These are phyloP conservation scores for Trichoderma hamatum DNA, from an alignment of 2,329 filamentous ascomycete genomes.

Conservation along the genomic window DNA sequence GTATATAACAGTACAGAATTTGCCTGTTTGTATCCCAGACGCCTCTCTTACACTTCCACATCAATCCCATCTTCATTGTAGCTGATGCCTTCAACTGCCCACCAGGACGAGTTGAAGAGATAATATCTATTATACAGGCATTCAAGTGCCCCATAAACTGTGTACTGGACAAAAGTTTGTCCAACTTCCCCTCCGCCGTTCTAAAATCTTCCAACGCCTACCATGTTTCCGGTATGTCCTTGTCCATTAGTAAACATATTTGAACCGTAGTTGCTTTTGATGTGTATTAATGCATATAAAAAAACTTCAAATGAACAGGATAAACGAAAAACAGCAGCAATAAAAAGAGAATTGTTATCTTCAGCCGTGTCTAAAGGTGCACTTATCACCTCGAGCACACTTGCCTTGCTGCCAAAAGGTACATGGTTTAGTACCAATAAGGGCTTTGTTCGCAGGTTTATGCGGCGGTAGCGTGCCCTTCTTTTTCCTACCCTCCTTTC, in stretches of 20 bases:
- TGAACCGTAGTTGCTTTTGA: background rate
- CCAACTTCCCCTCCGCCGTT: background rate
- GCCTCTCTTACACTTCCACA: background rate
- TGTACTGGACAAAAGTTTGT: background rate
- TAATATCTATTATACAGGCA: constrained; percentile 27
- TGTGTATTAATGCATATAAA: background rate
- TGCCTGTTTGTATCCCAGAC: background rate
- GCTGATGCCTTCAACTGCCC: background rate
- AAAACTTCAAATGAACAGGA: background rate
- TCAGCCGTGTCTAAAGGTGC: constrained; percentile 71
- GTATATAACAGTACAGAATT: background rate
- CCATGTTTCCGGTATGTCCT: constrained; percentile 9
- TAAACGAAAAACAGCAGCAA: background rate
- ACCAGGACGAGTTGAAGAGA: constrained; percentile 8
- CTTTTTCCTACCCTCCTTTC: constrained; percentile 47
- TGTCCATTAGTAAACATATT: constrained; percentile 1
- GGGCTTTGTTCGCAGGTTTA: constrained; percentile 55
- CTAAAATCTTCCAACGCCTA: constrained; percentile 26
- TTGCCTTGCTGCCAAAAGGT: constrained; percentile 71
- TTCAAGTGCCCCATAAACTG: constrained; percentile 10
- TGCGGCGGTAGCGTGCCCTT: constrained; percentile 47
- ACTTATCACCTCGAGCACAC: constrained; percentile 72
- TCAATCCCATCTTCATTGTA: background rate
- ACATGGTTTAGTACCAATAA: constrained; percentile 69
- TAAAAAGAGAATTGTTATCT: background rate